Evolutionary conservation across 164 flowering plant genomes (phyloP).

Genomic region (Piper betle): DNA sequence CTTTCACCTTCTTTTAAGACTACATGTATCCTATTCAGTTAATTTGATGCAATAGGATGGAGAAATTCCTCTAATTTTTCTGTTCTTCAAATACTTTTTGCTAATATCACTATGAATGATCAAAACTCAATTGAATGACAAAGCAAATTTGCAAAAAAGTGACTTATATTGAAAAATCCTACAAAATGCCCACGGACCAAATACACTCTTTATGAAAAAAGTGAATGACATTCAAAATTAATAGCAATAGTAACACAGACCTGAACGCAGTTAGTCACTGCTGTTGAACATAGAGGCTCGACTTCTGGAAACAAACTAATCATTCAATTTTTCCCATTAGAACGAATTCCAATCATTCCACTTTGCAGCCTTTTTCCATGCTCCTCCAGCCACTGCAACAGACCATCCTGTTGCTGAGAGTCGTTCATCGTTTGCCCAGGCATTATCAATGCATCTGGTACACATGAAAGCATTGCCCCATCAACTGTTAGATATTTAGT

Average conservation of each 20-base stretch:
- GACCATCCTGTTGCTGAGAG: slow-evolving; percentile 52
- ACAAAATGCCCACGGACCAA: no score
- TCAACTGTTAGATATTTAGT: slow-evolving; percentile 37
- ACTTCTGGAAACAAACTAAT: slow-evolving; percentile 62
- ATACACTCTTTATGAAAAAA: no score
- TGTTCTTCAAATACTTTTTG: no score
- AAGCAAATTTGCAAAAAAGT: no score
- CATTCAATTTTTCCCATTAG: slow-evolving; percentile 21
- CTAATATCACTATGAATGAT: no score
- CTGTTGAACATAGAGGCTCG: slow-evolving; percentile 56
- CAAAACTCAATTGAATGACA: no score
- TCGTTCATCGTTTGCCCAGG: slow-evolving; percentile 26
- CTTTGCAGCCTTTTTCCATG: slow-evolving; percentile 59
- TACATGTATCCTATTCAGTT: no score
- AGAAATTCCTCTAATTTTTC: no score
- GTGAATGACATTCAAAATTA: neutral
- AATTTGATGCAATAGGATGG: no score
- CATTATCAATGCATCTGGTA: slow-evolving; percentile 36
- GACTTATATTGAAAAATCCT: no score
- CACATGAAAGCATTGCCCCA: slow-evolving; percentile 83
- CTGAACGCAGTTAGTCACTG: slow-evolving; percentile 74
- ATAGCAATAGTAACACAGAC: slow-evolving; percentile 14
- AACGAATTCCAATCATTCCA: slow-evolving; percentile 50
- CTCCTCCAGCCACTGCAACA: slow-evolving; percentile 93
- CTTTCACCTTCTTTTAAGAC: no score